Evolutionary conservation across 2,329 filamentous ascomycete species (phyloP).

Genomic region (Ceratocystis papillata): DNA sequence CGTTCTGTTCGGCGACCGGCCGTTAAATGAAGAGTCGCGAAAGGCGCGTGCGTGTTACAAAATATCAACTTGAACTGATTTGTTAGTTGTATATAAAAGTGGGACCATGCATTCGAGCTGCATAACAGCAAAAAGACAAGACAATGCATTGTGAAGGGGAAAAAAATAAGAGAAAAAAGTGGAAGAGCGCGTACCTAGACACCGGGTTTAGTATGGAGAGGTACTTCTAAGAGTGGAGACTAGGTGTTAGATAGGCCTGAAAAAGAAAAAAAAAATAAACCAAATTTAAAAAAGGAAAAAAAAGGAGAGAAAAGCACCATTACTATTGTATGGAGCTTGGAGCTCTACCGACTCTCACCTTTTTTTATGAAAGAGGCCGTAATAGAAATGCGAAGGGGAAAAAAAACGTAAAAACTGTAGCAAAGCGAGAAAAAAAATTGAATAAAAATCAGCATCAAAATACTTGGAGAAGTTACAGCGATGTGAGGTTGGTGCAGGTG

Average conservation of each 20-base stretch:
- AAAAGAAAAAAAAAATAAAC: neutral
- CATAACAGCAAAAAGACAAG: neutral
- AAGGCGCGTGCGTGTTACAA: constrained; percentile 1
- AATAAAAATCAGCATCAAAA: neutral
- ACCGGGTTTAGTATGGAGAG: constrained; percentile 6
- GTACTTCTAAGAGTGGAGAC: constrained; percentile 17
- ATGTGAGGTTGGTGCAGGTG: neutral
- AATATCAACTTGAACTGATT: neutral
- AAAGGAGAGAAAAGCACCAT: neutral
- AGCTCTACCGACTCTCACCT: no score
- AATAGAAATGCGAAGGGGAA: neutral
- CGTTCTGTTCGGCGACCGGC: no score
- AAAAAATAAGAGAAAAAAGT: no score
- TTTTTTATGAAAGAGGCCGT: neutral
- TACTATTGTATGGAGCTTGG: no score
- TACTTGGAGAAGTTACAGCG: neutral
- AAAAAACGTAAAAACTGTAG: neutral
- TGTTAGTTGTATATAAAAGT: constrained; percentile 11
- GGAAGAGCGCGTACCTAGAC: constrained; percentile 7
- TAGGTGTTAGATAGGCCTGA: neutral
- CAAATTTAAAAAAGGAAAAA: neutral
- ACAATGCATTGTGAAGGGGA: constrained; percentile 1
- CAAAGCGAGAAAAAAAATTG: neutral
- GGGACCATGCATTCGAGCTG: neutral
- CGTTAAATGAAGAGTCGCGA: no score